Percentiles rank a stretch among this genome's conserved stretches.
These are phyloP conservation scores for Lachancea dasiensis DNA, from an alignment of 805 yeast species.

Conservation along the genomic window DNA sequence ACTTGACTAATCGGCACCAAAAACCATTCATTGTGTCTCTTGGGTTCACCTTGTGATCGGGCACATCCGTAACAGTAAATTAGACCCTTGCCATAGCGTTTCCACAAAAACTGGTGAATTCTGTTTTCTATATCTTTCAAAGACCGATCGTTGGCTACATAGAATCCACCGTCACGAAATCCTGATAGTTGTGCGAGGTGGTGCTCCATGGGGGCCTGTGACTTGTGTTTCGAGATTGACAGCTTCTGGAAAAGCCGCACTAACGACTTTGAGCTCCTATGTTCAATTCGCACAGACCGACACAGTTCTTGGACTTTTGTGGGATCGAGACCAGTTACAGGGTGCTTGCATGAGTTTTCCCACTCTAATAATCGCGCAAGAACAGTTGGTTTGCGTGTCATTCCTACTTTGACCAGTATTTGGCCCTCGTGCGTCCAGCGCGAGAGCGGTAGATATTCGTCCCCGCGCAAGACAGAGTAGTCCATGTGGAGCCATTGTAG, in stretches of 20 bases:
- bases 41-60: slow-evolving; percentile 14
- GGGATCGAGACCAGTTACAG: slow-evolving; percentile 25
- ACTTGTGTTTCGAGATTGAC: slow-evolving; percentile 7
- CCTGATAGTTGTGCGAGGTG: slow-evolving; percentile 4
- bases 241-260: slow-evolving; percentile 12
- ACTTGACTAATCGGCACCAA: slow-evolving; percentile 23
- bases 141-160: slow-evolving; percentile 13
- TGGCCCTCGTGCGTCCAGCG: slow-evolving; percentile 18
- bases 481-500: slow-evolving; percentile 10
- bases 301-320: slow-evolving; percentile 12
- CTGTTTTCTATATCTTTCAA: slow-evolving; percentile 19
- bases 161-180: slow-evolving; percentile 25
- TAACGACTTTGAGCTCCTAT: not conserved
- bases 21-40: slow-evolving; percentile 28
- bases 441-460: slow-evolving; percentile 4
- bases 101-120: slow-evolving; percentile 27
- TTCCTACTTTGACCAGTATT: slow-evolving; percentile 29
- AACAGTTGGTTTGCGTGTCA: slow-evolving; percentile 26
- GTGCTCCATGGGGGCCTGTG: not conserved
- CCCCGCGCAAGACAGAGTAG: slow-evolving; percentile 5
- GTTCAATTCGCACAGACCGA: not conserved
- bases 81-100: slow-evolving; percentile 26
- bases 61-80: slow-evolving; percentile 29
- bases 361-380: slow-evolving; percentile 25
- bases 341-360: slow-evolving; percentile 25